These are phyloP conservation scores for Mycena latifolia DNA, from an alignment of 768 basidiomycete species.

Conservation along the genomic window DNA sequence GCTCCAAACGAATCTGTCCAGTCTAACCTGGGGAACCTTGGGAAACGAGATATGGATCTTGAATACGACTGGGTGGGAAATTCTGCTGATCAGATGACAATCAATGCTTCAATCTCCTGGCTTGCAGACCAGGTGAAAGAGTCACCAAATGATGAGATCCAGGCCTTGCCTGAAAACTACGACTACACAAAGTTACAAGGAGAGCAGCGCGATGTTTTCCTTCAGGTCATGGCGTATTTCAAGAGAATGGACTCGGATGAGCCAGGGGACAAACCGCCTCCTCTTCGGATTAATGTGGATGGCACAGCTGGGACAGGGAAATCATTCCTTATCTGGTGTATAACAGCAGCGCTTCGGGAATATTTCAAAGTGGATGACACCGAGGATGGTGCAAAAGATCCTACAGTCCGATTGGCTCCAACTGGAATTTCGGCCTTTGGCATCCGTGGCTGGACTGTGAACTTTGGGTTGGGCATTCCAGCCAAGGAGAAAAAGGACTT, in stretches of 20 bases:
- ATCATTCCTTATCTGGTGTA: slow-evolving; percentile 42
- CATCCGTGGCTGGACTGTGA: slow-evolving; percentile 40
- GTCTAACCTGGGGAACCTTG: slow-evolving; percentile 28
- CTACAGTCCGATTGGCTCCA: slow-evolving; percentile 38
- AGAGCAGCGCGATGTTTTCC: slow-evolving; percentile 27
- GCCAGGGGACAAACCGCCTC: slow-evolving; percentile 4
- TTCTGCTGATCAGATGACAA: slow-evolving; percentile 20
- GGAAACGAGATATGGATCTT: slow-evolving; percentile 37
- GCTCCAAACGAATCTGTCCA: slow-evolving; percentile 35
- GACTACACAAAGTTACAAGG: slow-evolving; percentile 27
- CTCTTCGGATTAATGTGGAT: slow-evolving; percentile 41
- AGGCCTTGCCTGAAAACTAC: slow-evolving; percentile 34
- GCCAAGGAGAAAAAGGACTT: slow-evolving; percentile 25
- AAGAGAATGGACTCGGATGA: slow-evolving; percentile 17
- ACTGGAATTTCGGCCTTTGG: slow-evolving; percentile 43
- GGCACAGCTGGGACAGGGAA: slow-evolving; percentile 45
- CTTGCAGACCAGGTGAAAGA: slow-evolving; percentile 36
- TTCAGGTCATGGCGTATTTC: slow-evolving; percentile 35
- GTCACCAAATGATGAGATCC: slow-evolving; percentile 39
- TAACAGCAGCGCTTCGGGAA: slow-evolving; percentile 37
- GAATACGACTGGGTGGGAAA: slow-evolving; percentile 40
- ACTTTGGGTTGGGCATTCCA: slow-evolving; percentile 35
- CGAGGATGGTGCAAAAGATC: slow-evolving; percentile 34
- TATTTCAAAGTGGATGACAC: slow-evolving; percentile 14
- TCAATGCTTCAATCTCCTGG: slow-evolving; percentile 33